These are phyloP conservation scores for Talaromyces sp. DNA, from an alignment of 2,329 filamentous ascomycete species.

Conservation along the genomic window DNA sequence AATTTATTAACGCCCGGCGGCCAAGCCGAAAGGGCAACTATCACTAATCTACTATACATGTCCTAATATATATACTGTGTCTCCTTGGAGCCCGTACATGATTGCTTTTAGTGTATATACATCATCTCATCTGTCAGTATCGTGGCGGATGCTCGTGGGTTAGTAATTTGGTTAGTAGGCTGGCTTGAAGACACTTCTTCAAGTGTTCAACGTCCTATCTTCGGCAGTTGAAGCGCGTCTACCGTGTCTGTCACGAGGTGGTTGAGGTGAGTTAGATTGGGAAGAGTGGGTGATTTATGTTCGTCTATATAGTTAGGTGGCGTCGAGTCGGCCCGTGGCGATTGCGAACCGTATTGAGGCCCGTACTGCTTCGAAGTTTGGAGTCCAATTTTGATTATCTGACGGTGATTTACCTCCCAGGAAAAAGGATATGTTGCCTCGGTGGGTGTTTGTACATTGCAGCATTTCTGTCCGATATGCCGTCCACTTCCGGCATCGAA, in stretches of 20 bases:
- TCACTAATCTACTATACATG: no score
- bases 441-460: background rate
- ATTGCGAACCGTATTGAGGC: background rate
- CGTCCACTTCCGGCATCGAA: background rate
- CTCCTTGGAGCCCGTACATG: no score
- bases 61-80: no score
- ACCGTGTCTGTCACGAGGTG: conserved; percentile 21
- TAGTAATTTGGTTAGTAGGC: conserved; percentile 24
- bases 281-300: background rate
- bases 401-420: background rate
- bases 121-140: conserved; percentile 1
- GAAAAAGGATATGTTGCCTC: background rate
- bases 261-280: background rate
- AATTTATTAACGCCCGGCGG: no score
- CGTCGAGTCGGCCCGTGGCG: background rate
- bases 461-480: background rate
- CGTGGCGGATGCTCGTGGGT: conserved; percentile 25
- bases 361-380: background rate
- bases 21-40: no score
- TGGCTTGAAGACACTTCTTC: conserved; percentile 34
- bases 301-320: background rate
- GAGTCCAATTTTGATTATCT: background rate
- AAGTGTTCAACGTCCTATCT: conserved; percentile 37
- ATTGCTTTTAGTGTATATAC: no score
- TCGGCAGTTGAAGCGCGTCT: conserved; percentile 35